A percentile compares a stretch with the other conserved stretches of the same genome.
Conservation (phyloP, 2,329 filamentous ascomycete genomes). For the Endoconidiophora laricicola region DNA sequence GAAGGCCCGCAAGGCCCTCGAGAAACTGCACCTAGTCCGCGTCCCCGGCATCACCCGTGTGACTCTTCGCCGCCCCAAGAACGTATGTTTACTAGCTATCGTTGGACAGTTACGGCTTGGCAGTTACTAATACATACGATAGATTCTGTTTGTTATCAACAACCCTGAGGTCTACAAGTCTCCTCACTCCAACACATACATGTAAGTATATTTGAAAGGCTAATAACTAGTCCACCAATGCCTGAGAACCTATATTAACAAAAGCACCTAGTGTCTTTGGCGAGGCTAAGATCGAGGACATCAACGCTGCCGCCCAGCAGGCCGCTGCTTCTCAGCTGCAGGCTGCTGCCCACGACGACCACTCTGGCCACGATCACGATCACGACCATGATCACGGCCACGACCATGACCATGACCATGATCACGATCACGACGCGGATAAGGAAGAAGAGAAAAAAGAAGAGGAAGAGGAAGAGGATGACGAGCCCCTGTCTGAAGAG, state of each 20-base stretch:
- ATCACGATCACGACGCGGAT: slow-evolving; percentile 57
- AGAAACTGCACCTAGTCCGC: slow-evolving; percentile 93
- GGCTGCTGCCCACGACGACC: slow-evolving; percentile 44
- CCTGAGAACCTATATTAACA: neutral
- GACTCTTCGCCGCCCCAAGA: slow-evolving; percentile 95
- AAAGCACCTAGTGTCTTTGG: slow-evolving; percentile 65
- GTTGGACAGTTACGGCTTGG: neutral
- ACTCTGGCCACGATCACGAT: slow-evolving; percentile 45
- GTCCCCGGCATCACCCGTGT: slow-evolving; percentile 96
- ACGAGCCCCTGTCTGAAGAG: slow-evolving; percentile 85
- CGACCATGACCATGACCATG: slow-evolving; percentile 43
- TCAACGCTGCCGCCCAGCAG: slow-evolving; percentile 95
- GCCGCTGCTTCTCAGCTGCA: slow-evolving; percentile 91
- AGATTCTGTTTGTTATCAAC: slow-evolving; percentile 99
- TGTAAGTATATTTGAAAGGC: slow-evolving; percentile 44
- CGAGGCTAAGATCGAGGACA: slow-evolving; percentile 99
- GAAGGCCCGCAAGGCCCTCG: slow-evolving; percentile 98
- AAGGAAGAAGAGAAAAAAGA: slow-evolving; percentile 81
- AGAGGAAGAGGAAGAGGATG: slow-evolving; percentile 79
- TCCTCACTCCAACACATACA: slow-evolving; percentile 98
- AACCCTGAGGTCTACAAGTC: slow-evolving; percentile 99
- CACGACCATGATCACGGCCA: slow-evolving; percentile 56
- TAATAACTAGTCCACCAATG: neutral
- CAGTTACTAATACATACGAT: slow-evolving; percentile 1
- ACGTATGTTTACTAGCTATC: slow-evolving; percentile 47